Percentiles rank a stretch among this genome's conserved stretches.
phyloP scores from a whole-genome alignment of 2,329 filamentous ascomycete species.

The Aspergillus uvarum region DNA sequence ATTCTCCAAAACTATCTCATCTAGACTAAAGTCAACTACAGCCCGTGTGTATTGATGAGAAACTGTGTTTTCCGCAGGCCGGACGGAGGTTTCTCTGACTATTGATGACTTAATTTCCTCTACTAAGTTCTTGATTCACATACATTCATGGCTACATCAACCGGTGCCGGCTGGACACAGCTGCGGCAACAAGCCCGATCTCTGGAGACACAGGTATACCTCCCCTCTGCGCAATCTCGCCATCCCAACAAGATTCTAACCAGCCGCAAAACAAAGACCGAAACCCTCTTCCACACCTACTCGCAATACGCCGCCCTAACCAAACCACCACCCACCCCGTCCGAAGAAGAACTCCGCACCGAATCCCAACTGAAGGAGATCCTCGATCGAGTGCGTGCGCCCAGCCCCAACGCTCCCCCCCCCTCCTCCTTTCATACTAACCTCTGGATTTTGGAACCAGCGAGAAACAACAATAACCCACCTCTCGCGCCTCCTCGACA shows the following conservation, averaged over 20 bases:
- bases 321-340: constrained; percentile 77
- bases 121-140: background rate
- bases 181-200: constrained; percentile 87
- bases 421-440: constrained; percentile 1
- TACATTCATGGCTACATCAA: constrained; percentile 54
- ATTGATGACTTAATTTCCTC: too few species aligned
- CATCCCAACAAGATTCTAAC: background rate
- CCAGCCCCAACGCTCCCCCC: background rate
- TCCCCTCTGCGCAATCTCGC: background rate
- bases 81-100: background rate
- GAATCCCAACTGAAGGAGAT: constrained; percentile 82
- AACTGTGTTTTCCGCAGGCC: background rate
- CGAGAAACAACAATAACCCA: constrained; percentile 79
- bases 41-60: background rate
- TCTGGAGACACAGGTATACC: constrained; percentile 83
- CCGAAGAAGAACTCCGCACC: constrained; percentile 76
- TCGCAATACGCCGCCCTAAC: constrained; percentile 83
- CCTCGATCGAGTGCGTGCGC: constrained; percentile 53
- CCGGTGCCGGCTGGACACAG: constrained; percentile 80
- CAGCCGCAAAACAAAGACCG: constrained; percentile 60
- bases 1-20: background rate
- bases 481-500: constrained; percentile 86
- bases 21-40: background rate
- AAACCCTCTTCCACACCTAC: constrained; percentile 69
- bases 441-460: constrained; percentile 45